phyloP scores from a whole-genome alignment of 768 basidiomycete genomes.

The Suillus discolor region DNA sequence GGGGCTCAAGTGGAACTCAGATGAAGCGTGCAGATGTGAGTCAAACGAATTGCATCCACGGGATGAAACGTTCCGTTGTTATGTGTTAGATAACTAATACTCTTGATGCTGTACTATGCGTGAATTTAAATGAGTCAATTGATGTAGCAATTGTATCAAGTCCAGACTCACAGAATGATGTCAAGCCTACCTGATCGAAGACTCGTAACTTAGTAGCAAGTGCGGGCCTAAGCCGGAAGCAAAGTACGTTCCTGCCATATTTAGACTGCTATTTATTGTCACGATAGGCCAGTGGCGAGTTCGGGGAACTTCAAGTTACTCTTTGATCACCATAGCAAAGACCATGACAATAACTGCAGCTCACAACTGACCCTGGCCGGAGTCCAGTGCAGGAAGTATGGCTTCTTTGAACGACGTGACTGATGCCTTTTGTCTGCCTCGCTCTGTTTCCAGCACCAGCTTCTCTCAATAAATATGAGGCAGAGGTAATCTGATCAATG shows the following conservation, averaged over 20 bases:
- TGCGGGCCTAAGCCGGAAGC: neutral
- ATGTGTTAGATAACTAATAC: no score
- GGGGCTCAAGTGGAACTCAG: no score
- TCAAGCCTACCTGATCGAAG: no score
- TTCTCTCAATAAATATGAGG: slow-evolving; percentile 8
- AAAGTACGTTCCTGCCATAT: neutral
- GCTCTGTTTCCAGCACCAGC: slow-evolving; percentile 6
- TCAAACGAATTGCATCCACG: no score
- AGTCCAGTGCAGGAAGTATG: neutral
- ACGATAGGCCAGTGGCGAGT: neutral
- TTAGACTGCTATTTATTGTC: neutral
- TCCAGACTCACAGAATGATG: no score
- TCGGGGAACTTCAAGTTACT: neutral
- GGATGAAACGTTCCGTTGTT: no score
- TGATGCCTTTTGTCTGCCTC: slow-evolving; percentile 8
- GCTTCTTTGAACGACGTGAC: neutral
- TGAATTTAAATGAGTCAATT: no score
- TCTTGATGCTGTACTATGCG: no score
- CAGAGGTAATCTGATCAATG: neutral
- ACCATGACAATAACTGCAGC: slow-evolving; percentile 4
- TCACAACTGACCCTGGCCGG: neutral
- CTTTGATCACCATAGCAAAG: slow-evolving; percentile 11
- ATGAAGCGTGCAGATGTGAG: no score
- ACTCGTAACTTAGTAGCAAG: neutral
- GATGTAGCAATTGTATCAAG: no score